Base-by-base conservation (phyloP, 148 eudicot species). In the Persicaria maculosa region DNA sequence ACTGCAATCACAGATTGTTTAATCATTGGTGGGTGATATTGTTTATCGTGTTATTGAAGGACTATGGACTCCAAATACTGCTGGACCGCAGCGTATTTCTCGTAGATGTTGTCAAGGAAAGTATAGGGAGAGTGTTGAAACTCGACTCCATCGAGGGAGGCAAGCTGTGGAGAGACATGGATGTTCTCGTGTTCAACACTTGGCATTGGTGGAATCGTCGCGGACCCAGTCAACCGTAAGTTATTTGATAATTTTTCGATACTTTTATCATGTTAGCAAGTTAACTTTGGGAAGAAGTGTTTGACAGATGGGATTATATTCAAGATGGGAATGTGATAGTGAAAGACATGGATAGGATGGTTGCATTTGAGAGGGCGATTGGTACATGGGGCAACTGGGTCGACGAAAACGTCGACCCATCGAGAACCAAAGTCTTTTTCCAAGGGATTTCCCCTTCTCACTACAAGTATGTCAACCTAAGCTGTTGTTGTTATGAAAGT, bases 121-220 rank as follows among this genome's bases (percentile, higher is more conserved):
- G 81, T 14, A 74, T 83, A 0, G 97, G 97, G 6, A 76, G 96
- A 74, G 80, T 95, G 31, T 67, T 95, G 52, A 92, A 90, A 68
- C 76, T 95, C 6, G 92, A 90, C 72, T 88, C 98, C 0, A 86
- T 95, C 1, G 77, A 76, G 22, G 84, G 96, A 47, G 89, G 93
- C 4, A 87, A 86, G 79, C 69, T 83, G 6, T 95, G 98, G 98
- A 81, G 61, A 15, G 86, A 83, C 57, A 79, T 88, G 76, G 97
- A 95, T 75, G 74, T 87, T 81, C 85, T 95, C 57, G 80, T 95
- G 50, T 95, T 95, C 83, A 95, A 95, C 80, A 92, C 97, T 9
- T 95, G 97, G 97, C 98, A 92, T 75, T 95, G 98, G 98, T 95
- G 98, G 98, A 83, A 82, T 57, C 97, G 98, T 3, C 84, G 96